Conservation (phyloP, 345 rosid genomes). For the Aquilaria yunnanensis region DNA sequence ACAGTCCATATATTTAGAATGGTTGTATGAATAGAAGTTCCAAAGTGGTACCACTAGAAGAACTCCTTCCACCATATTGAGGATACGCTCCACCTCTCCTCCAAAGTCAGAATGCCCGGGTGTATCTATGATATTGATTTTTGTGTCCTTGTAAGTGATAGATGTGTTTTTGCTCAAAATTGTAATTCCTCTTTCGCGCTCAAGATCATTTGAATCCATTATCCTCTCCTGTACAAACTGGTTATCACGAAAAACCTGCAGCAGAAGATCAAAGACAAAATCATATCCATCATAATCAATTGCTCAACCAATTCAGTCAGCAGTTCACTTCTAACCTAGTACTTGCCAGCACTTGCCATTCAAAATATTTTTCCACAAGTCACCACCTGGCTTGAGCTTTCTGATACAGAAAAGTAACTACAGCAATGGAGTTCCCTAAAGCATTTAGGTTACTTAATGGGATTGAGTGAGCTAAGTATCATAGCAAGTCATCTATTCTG, state of each 20-base stretch:
- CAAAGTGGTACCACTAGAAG: constrained; percentile 74
- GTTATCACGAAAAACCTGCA: constrained; percentile 93
- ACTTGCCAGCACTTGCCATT: too few species aligned
- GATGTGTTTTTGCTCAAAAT: constrained; percentile 96
- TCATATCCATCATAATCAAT: not conserved
- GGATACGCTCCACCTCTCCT: constrained; percentile 98
- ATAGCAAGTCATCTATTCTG: too few species aligned
- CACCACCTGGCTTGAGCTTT: too few species aligned
- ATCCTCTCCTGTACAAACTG: constrained; percentile 86
- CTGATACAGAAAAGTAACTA: too few species aligned
- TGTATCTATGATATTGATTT: constrained; percentile 91
- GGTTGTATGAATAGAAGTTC: constrained; percentile 10
- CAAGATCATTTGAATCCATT: constrained; percentile 97
- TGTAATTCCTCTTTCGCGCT: constrained; percentile 96
- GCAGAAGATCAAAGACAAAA: constrained; percentile 6
- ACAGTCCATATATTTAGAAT: not conserved
- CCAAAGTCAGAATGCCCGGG: constrained; percentile 99
- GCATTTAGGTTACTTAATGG: too few species aligned
- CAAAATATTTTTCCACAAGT: too few species aligned
- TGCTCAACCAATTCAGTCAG: not conserved
- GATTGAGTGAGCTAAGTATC: too few species aligned
- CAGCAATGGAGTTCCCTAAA: too few species aligned
- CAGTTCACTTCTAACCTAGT: not conserved
- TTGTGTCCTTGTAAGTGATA: constrained; percentile 74
- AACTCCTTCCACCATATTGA: constrained; percentile 99